These are phyloP conservation scores for Geosiphon pyriformis DNA, from an alignment of 192 early-diverging fungal species.

Conservation along the genomic window DNA sequence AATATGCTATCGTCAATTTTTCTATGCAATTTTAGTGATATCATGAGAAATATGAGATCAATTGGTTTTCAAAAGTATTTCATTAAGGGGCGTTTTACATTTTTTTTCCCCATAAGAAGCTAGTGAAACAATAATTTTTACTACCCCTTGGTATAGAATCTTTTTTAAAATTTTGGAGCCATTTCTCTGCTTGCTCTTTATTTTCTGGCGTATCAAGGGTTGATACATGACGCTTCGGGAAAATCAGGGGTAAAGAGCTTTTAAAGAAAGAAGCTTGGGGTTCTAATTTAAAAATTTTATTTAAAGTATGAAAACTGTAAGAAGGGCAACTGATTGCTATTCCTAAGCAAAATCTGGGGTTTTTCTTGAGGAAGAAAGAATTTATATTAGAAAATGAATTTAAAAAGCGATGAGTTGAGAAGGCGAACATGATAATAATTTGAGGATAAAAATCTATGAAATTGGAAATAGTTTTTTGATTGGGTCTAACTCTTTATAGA, in stretches of 20 bases:
- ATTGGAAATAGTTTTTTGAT: no score
- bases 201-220: constrained; percentile 29
- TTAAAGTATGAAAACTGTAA: not conserved
- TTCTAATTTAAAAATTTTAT: not conserved
- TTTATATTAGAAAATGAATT: not conserved
- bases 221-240: not conserved
- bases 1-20: constrained; percentile 51
- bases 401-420: no score
- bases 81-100: no score
- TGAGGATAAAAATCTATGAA: no score
- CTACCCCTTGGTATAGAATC: constrained; percentile 54
- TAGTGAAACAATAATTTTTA: no score
- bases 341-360: not conserved
- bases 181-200: constrained; percentile 42
- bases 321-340: not conserved
- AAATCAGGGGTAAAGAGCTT: not conserved
- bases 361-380: not conserved
- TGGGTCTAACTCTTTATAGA: no score
- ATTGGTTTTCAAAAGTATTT: no score
- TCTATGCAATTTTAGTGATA: no score
- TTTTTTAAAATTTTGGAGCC: constrained; percentile 45
- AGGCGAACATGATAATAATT: no score
- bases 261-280: not conserved
- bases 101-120: no score
- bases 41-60: no score